Percentiles rank a stretch among this genome's conserved stretches.
Evolutionary conservation across 169 alveolate genomes (phyloP).

Genomic region (Fabrea salina): DNA sequence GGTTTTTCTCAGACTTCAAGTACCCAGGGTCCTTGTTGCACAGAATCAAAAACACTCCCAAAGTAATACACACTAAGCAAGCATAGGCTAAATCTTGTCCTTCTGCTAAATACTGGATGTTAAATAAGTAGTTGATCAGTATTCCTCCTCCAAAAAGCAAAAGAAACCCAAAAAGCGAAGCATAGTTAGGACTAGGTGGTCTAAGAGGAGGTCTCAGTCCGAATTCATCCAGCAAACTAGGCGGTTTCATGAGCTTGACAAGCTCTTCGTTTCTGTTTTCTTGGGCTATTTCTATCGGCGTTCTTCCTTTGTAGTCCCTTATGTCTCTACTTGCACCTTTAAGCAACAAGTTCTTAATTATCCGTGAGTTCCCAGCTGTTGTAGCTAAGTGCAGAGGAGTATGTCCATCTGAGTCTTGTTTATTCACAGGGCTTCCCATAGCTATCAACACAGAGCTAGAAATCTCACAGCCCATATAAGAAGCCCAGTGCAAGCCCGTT

Average conservation of each 20-base stretch:
- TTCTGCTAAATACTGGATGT: neutral
- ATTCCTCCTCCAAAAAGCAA: constrained; percentile 1
- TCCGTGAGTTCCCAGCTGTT: constrained; percentile 56
- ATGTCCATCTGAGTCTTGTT: constrained; percentile 40
- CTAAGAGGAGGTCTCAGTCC: constrained; percentile 11
- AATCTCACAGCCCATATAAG: constrained; percentile 67
- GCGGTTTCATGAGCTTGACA: constrained; percentile 33
- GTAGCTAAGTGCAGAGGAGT: constrained; percentile 80
- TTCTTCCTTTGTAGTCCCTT: constrained; percentile 44
- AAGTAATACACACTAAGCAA: neutral
- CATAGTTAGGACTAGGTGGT: neutral
- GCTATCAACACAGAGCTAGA: constrained; percentile 36
- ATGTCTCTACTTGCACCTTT: constrained; percentile 61
- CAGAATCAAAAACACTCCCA: neutral
- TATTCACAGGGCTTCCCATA: neutral
- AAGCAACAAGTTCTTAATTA: constrained; percentile 56
- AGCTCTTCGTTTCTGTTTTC: constrained; percentile 18
- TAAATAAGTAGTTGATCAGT: neutral
- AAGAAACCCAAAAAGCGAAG: neutral
- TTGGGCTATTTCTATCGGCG: constrained; percentile 59
- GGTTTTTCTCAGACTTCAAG: neutral
- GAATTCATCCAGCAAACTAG: neutral
- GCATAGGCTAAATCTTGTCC: neutral
- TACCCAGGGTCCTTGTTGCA: constrained; percentile 29
- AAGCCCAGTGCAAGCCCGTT: constrained; percentile 86